phyloP scores from a whole-genome alignment of 495 filamentous ascomycete genomes.

The Xylaria cubensis region DNA sequence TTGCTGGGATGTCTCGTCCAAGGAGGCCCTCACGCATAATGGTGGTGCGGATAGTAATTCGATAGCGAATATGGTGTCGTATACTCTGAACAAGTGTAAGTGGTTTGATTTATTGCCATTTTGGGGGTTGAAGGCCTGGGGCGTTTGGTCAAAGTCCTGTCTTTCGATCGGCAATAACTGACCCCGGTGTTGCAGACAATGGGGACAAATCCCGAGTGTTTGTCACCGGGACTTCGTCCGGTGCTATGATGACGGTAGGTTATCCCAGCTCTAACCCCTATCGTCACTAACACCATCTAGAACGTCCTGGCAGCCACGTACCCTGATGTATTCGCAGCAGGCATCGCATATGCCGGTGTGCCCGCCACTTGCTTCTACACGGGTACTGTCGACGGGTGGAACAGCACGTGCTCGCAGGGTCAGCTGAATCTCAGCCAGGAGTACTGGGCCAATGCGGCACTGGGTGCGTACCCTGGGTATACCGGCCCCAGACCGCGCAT shows the following conservation, averaged over 20 bases:
- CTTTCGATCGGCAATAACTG: neutral
- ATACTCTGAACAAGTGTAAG: constrained; percentile 49
- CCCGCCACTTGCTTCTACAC: constrained; percentile 63
- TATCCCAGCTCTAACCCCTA: neutral
- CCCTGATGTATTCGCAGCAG: constrained; percentile 63
- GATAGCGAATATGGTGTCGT: constrained; percentile 67
- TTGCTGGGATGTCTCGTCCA: constrained; percentile 66
- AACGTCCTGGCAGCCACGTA: constrained; percentile 66
- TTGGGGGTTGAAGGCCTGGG: neutral
- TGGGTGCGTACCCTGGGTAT: constrained; percentile 54
- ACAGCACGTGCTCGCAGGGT: constrained; percentile 48
- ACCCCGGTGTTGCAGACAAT: constrained; percentile 34
- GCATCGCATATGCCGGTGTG: constrained; percentile 61
- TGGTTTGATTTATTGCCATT: neutral
- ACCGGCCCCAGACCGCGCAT: constrained; percentile 57
- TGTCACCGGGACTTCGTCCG: constrained; percentile 59
- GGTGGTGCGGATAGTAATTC: constrained; percentile 61
- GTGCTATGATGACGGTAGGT: constrained; percentile 54
- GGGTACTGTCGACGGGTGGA: constrained; percentile 51
- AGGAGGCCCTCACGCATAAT: constrained; percentile 56
- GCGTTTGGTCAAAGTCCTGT: neutral
- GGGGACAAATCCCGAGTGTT: constrained; percentile 58
- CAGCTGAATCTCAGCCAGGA: constrained; percentile 42
- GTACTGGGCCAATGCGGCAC: constrained; percentile 49
- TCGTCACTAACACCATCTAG: constrained; percentile 21